Percentiles rank a stretch among this genome's conserved stretches.
Evolutionary conservation across 2,329 filamentous ascomycete species (phyloP).

Genomic region (Phaeoacremonium minimum): DNA sequence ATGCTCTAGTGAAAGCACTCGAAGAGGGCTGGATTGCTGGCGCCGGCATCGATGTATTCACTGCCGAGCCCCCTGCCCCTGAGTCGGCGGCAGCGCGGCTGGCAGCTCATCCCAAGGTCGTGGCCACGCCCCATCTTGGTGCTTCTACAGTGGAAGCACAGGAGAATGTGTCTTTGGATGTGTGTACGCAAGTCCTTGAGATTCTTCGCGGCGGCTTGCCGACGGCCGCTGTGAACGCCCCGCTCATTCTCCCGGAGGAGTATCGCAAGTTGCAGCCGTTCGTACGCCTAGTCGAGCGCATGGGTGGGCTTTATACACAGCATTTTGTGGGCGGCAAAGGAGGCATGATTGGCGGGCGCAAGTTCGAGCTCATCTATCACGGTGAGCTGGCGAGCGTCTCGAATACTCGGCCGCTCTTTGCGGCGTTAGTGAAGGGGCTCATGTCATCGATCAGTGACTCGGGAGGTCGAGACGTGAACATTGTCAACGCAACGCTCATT

Average conservation of each 20-base stretch:
- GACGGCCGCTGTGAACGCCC: constrained; percentile 74
- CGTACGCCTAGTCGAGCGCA: constrained; percentile 71
- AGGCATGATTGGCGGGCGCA: constrained; percentile 53
- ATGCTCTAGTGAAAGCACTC: constrained; percentile 64
- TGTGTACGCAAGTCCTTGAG: constrained; percentile 73
- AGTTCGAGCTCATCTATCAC: constrained; percentile 74
- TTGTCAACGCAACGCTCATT: constrained; percentile 74
- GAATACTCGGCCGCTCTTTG: constrained; percentile 75
- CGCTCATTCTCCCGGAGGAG: constrained; percentile 76
- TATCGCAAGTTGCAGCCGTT: constrained; percentile 75
- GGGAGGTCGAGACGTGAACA: constrained; percentile 69
- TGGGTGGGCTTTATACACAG: constrained; percentile 76
- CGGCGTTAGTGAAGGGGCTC: constrained; percentile 74
- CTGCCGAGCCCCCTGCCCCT: constrained; percentile 60
- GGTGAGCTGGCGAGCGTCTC: constrained; percentile 67
- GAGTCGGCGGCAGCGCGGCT: constrained; percentile 57
- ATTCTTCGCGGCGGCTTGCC: constrained; percentile 71
- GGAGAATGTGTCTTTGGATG: constrained; percentile 78
- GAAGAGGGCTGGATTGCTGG: constrained; percentile 69
- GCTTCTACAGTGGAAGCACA: constrained; percentile 79
- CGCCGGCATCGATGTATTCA: constrained; percentile 78
- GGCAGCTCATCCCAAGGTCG: constrained; percentile 65
- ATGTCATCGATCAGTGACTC: constrained; percentile 63
- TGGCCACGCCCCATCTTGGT: constrained; percentile 75
- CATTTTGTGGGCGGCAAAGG: constrained; percentile 51